Base-by-base conservation (phyloP, 805 yeast species). In the Candida boidinii region DNA sequence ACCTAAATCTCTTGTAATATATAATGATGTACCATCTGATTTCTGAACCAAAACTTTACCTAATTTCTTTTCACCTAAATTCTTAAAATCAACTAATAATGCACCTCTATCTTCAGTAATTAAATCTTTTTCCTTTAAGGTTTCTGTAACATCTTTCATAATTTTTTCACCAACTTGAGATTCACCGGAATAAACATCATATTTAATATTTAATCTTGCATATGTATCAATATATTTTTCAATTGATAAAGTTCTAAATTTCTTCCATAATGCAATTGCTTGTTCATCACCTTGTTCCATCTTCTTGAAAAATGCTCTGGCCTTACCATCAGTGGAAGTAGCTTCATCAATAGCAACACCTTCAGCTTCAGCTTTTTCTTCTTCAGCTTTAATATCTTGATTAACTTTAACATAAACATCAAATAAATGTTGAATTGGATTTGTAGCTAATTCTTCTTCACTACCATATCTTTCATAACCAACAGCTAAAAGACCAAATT, bases 1-100 rank as follows among this genome's bases (percentile, higher is more conserved):
- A 48, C 96, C 96, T 38, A 92, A 81, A 60, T 92, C 99, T 66
- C 99, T 79, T 41, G 97, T 88, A 51, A 92, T 60, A 58, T 92
- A 92, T 41, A 92, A 66, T 13, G 95, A 83, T 17, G 99, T 84
- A 56, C 97, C 97, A 56, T 92, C 98, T 17, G 86, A 77, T 62
- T 92, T 94, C 57, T 86, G 86, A 31, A 92, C 90, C 43, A 92
- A 72, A 36, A 85, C 84, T 63, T 88, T 90, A 44, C 96, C 97
- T 39, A 92, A 69, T 56, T 88, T 88, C 69, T 90, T 88, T 68
- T 81, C 82, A 24, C 56, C 59, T 64, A 78, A 79, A 48, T 73
- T 73, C 43, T 84, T 76, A 56, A 92, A 70, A 55, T 92, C 96
- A 44, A 92, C 81, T 39, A 90, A 69, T 48, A 75, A 63, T 26